Evolutionary conservation across 805 yeast species (phyloP).

Genomic region (Metschnikowia continentalis): DNA sequence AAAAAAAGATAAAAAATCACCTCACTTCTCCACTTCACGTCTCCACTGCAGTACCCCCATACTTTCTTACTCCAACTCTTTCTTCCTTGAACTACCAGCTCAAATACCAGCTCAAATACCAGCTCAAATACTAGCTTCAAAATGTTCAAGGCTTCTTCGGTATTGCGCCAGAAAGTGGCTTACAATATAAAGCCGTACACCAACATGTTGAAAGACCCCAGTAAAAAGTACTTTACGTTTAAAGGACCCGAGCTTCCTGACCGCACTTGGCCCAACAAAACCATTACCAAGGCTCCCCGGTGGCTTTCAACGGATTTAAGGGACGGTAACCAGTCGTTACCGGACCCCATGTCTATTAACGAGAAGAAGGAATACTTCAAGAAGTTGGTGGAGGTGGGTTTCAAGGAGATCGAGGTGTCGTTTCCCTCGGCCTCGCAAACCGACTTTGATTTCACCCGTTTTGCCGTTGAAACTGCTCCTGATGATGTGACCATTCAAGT

Average conservation of each 20-base stretch:
- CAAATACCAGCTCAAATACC: background rate
- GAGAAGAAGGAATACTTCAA: slow-evolving; percentile 74
- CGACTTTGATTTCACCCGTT: slow-evolving; percentile 76
- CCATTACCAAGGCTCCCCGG: slow-evolving; percentile 67
- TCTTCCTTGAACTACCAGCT: too few species aligned
- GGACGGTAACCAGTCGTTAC: slow-evolving; percentile 78
- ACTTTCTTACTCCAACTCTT: too few species aligned
- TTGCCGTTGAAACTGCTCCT: slow-evolving; percentile 75
- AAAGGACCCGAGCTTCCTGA: slow-evolving; percentile 53
- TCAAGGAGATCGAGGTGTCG: slow-evolving; percentile 76
- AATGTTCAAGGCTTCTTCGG: slow-evolving; percentile 26
- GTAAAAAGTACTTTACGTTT: slow-evolving; percentile 55
- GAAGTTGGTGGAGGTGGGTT: slow-evolving; percentile 67
- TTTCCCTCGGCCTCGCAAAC: slow-evolving; percentile 82
- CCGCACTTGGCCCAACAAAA: slow-evolving; percentile 68
- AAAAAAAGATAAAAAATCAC: slow-evolving; percentile 2
- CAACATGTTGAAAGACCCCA: slow-evolving; percentile 66
- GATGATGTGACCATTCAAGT: slow-evolving; percentile 72
- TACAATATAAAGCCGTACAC: slow-evolving; percentile 20
- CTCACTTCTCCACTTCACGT: background rate
- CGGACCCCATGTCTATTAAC: slow-evolving; percentile 76
- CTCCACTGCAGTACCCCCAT: background rate
- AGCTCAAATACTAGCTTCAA: background rate
- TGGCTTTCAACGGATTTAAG: slow-evolving; percentile 79
- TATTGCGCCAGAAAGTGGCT: slow-evolving; percentile 24